These are phyloP conservation scores for Tricholomella constricta DNA, from an alignment of 768 basidiomycete species.

Conservation along the genomic window DNA sequence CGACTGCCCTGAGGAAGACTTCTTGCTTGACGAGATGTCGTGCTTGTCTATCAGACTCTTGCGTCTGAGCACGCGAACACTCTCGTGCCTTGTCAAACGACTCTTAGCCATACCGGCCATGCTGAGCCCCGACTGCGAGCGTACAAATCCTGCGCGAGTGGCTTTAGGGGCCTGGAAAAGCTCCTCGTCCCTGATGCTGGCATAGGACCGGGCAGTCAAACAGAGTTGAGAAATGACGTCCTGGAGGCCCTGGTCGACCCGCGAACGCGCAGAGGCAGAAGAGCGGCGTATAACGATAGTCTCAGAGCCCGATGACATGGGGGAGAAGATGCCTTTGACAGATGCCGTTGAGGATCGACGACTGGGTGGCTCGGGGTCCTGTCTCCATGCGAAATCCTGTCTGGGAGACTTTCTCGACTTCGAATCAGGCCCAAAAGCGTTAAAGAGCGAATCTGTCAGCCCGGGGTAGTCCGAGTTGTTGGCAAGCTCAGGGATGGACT, in stretches of 20 bases:
- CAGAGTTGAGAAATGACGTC: slow-evolving; percentile 83
- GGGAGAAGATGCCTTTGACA: slow-evolving; percentile 59
- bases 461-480: slow-evolving; percentile 33
- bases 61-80: slow-evolving; percentile 64
- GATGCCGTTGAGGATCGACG: slow-evolving; percentile 68
- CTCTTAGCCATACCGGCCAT: slow-evolving; percentile 64
- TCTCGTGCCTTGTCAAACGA: slow-evolving; percentile 68
- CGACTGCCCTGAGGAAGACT: slow-evolving; percentile 25
- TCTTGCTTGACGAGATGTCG: slow-evolving; percentile 25
- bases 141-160: slow-evolving; percentile 45
- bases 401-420: slow-evolving; percentile 29
- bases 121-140: slow-evolving; percentile 60
- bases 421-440: slow-evolving; percentile 31
- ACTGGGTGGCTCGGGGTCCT: slow-evolving; percentile 38
- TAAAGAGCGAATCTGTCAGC: slow-evolving; percentile 36
- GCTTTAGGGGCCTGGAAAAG: slow-evolving; percentile 58
- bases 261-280: slow-evolving; percentile 62
- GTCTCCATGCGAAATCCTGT: slow-evolving; percentile 24
- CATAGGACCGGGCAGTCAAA: slow-evolving; percentile 66
- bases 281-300: slow-evolving; percentile 69
- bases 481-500: slow-evolving; percentile 54
- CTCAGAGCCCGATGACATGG: slow-evolving; percentile 52
- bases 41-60: slow-evolving; percentile 46
- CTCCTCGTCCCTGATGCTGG: slow-evolving; percentile 61
- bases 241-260: slow-evolving; percentile 74